Percentiles rank a stretch among this genome's conserved stretches.
Conservation (phyloP, 1,139 yeast genomes). For the Hansenula sp. region DNA sequence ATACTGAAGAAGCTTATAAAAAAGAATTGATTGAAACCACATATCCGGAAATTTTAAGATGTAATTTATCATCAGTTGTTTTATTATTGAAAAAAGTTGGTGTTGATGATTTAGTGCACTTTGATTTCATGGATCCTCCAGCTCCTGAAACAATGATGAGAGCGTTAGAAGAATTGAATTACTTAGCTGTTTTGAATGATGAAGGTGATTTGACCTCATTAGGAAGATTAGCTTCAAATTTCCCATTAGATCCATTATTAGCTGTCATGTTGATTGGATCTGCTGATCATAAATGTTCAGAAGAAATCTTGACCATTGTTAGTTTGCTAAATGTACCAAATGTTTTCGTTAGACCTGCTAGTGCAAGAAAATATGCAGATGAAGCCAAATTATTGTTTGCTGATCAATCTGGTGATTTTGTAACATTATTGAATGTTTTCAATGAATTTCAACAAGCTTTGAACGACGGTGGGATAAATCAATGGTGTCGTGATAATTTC, state of each 20-base stretch:
- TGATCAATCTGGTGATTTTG: constrained; percentile 93
- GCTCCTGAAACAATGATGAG: constrained; percentile 99
- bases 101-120: constrained; percentile 92
- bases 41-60: constrained; percentile 90
- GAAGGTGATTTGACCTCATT: constrained; percentile 87
- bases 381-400: constrained; percentile 86
- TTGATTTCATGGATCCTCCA: constrained; percentile 99
- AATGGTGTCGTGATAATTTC: constrained; percentile 93
- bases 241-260: constrained; percentile 93
- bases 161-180: constrained; percentile 92
- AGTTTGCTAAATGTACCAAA: constrained; percentile 91
- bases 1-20: constrained; percentile 95
- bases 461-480: constrained; percentile 67
- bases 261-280: constrained; percentile 92
- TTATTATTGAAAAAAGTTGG: constrained; percentile 91
- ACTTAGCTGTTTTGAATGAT: constrained; percentile 84
- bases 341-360: constrained; percentile 91
- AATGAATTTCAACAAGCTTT: constrained; percentile 65
- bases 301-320: constrained; percentile 83
- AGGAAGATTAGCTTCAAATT: constrained; percentile 86
- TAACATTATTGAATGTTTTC: constrained; percentile 84
- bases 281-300: constrained; percentile 80
- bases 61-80: constrained; percentile 89
- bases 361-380: constrained; percentile 87
- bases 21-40: constrained; percentile 93